Evolutionary conservation across 139 green algal species (phyloP), one percentile per base, ranked within the genome.

Genomic region (Pleodorina starrii): DNA sequence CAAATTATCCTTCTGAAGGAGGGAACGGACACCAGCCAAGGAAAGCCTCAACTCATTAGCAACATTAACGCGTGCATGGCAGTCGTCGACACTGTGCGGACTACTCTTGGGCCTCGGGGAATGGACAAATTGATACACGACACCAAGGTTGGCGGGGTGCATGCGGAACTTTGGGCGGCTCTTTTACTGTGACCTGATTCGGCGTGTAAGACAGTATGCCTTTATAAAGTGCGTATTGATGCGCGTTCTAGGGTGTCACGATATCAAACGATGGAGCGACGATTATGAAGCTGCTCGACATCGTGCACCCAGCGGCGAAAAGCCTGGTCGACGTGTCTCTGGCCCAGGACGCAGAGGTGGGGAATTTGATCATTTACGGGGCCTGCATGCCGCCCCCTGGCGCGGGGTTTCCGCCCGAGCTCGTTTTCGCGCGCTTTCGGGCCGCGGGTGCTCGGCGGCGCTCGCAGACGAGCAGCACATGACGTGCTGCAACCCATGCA

Each of bases 1-100:
- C 98, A 99, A 91, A 99, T 99, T 90, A 99, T 99, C 85, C 94
- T 99, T n/a, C 92, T 99, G 23, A 97, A 97, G 80, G 98, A 99
- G 86, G 98, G 98, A 38, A 99, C 98, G 42, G 98, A 99, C 92
- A 99, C 97, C 0, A 98, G 95, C 63, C 98, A 99, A 84, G 98
- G 98, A 66, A 99, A 96, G 83, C 78, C 96, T 16, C 98, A 99
- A 94, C 95, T 99, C 29, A 96, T 99, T 88, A 98, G 95, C 93
- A 99, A 99, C 94, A 99, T 99, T 84, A 99, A 99, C 86, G 98
- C 98, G 0, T 99, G 98, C 94, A 94, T 97, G 80, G 98, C 98
- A 2, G 97, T 99, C 6, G 98, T 97, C 2, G 98, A 99, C 85
- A 94, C 97, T 5, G 95, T 99, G 5, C 92, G 96, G 51, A 99